Conservation (phyloP, 257 asterid genomes). For the Petunia axillaris region DNA sequence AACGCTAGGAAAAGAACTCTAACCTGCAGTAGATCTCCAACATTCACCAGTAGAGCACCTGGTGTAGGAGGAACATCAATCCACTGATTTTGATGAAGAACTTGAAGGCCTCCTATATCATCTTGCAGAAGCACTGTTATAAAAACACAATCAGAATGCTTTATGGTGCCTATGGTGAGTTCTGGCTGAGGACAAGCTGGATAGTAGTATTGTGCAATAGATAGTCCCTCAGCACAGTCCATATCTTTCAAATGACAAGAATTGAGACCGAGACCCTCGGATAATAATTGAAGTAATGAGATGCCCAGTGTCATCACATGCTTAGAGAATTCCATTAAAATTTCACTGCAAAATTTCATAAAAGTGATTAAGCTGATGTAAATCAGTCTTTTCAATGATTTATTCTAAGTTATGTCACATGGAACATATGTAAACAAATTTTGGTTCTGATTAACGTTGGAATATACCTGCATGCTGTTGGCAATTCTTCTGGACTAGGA, state of each 20-base stretch:
- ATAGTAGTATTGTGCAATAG: background rate
- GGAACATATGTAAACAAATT: background rate
- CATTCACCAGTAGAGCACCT: conserved; percentile 17
- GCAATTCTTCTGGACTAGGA: conserved; percentile 58
- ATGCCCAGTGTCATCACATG: conserved; percentile 42
- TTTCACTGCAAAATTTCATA: conserved; percentile 34
- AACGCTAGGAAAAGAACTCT: background rate
- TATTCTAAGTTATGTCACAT: background rate
- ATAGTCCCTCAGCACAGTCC: conserved; percentile 12
- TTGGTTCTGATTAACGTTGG: background rate
- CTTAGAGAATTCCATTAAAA: conserved; percentile 33
- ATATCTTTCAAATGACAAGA: background rate
- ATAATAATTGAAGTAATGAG: background rate
- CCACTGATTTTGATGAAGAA: conserved; percentile 24
- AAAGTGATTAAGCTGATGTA: background rate
- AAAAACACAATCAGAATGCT: conserved; percentile 8
- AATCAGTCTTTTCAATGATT: too few species aligned
- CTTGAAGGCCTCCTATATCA: conserved; percentile 26
- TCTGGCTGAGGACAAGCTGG: conserved; percentile 28
- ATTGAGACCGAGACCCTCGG: conserved; percentile 13
- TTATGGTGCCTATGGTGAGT: conserved; percentile 22
- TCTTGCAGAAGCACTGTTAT: conserved; percentile 22
- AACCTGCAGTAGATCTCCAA: conserved; percentile 22
- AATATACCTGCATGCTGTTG: conserved; percentile 53
- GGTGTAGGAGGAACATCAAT: conserved; percentile 23